These are phyloP conservation scores for Closterium sp. DNA, from an alignment of 139 green algal genomes.

Conservation along the genomic window DNA sequence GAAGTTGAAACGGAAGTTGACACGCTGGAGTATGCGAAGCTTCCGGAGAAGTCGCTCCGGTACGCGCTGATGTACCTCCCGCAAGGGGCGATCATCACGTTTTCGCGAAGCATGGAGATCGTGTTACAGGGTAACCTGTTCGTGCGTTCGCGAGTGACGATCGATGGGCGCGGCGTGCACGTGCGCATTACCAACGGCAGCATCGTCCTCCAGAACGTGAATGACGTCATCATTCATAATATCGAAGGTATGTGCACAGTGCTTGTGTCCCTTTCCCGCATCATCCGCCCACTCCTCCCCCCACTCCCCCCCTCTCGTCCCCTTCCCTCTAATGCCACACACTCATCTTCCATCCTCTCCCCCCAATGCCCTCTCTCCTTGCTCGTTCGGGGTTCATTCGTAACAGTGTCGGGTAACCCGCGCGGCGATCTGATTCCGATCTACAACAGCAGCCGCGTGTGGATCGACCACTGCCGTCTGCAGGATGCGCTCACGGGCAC, in stretches of 20 bases:
- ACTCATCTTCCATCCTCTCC: neutral
- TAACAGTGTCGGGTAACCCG: slow-evolving; percentile 5
- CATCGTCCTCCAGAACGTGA: slow-evolving; percentile 6
- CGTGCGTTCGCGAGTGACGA: neutral
- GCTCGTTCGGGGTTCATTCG: neutral
- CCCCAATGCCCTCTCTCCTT: neutral
- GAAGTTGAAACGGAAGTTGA: neutral
- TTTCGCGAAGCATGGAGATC: slow-evolving; percentile 10
- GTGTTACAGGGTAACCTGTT: slow-evolving; percentile 1
- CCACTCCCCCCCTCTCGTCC: neutral
- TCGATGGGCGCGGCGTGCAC: slow-evolving; percentile 3
- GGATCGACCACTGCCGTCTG: slow-evolving; percentile 21
- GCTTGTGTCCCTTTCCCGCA: neutral
- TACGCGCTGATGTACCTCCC: neutral
- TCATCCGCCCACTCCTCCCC: neutral
- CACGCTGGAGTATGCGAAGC: neutral
- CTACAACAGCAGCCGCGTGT: neutral
- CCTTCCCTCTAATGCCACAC: neutral
- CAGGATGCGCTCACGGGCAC: neutral
- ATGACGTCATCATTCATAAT: slow-evolving; percentile 19
- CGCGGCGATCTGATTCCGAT: neutral
- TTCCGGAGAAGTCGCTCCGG: neutral
- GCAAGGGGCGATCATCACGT: neutral
- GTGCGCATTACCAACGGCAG: neutral
- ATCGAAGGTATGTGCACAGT: neutral